These are phyloP conservation scores for Talaromyces sp. DNA, from an alignment of 2,329 filamentous ascomycete species.

Conservation along the genomic window DNA sequence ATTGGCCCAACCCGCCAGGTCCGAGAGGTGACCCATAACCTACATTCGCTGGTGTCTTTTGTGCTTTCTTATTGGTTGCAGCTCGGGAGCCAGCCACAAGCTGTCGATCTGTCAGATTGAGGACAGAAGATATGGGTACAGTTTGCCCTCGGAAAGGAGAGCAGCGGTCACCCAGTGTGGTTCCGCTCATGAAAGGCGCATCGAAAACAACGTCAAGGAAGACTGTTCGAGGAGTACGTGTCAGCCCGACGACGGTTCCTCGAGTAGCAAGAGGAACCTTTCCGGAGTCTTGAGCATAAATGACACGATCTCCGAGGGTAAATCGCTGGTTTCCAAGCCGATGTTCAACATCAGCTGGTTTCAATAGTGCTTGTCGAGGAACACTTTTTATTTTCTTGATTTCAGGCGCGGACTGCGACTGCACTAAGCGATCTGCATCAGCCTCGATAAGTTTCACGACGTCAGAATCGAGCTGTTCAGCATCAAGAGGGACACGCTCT, in stretches of 20 bases:
- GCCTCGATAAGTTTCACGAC: constrained; percentile 77
- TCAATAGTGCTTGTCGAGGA: constrained; percentile 81
- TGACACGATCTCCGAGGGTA: constrained; percentile 79
- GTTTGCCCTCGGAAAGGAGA: constrained; percentile 93
- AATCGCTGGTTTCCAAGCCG: constrained; percentile 83
- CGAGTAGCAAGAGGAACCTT: constrained; percentile 90
- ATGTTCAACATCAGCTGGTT: constrained; percentile 94
- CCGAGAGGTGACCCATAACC: constrained; percentile 57
- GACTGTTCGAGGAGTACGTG: constrained; percentile 75
- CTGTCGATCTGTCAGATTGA: constrained; percentile 82
- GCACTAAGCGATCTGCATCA: constrained; percentile 64
- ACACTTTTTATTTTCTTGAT: constrained; percentile 73
- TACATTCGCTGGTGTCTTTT: constrained; percentile 42
- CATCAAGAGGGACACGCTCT: constrained; percentile 92
- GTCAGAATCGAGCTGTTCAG: constrained; percentile 90
- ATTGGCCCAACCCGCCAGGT: constrained; percentile 59
- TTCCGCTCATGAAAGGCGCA: constrained; percentile 93
- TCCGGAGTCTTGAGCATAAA: constrained; percentile 88
- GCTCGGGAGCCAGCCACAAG: constrained; percentile 59
- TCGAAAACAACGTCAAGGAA: constrained; percentile 93
- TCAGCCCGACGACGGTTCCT: constrained; percentile 93
- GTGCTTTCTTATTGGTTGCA: constrained; percentile 49
- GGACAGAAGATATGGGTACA: constrained; percentile 78
- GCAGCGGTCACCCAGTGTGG: constrained; percentile 82
- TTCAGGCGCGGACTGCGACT: constrained; percentile 52